These are phyloP conservation scores for Heimioporus punctisporus DNA, from an alignment of 1,284 basidiomycete species.

Conservation along the genomic window DNA sequence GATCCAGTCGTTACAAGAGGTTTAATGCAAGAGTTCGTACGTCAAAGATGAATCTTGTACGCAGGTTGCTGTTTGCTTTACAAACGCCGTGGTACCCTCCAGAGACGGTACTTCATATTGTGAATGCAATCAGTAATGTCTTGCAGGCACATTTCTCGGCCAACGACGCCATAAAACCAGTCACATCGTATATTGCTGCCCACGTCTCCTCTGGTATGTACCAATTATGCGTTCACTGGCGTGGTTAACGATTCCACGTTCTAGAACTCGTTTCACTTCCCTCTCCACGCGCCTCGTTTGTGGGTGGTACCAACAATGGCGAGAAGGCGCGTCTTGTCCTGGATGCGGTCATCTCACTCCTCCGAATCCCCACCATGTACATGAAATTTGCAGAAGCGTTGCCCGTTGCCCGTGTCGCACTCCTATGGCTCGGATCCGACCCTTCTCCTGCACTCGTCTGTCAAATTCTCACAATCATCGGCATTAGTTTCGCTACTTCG, in stretches of 20 bases:
- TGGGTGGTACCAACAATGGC: constrained; percentile 5
- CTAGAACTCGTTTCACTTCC: constrained; percentile 11
- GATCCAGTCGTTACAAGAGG: constrained; percentile 68
- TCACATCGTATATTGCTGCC: constrained; percentile 85
- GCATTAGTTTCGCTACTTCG: constrained; percentile 53
- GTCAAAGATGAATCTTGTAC: constrained; percentile 71
- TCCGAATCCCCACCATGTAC: constrained; percentile 56
- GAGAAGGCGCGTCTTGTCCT: constrained; percentile 67
- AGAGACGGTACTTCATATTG: constrained; percentile 54
- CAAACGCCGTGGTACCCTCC: constrained; percentile 75
- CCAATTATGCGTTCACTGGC: not conserved
- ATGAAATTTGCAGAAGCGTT: constrained; percentile 66
- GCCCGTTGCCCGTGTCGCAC: constrained; percentile 72
- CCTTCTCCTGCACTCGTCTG: constrained; percentile 62
- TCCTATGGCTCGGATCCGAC: constrained; percentile 72
- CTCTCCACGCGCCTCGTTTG: constrained; percentile 54
- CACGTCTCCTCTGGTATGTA: constrained; percentile 74
- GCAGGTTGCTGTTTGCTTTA: constrained; percentile 80
- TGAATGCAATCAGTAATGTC: constrained; percentile 60
- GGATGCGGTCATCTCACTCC: constrained; percentile 55
- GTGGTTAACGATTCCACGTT: not conserved
- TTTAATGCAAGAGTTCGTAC: constrained; percentile 78
- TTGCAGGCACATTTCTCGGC: constrained; percentile 65
- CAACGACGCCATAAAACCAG: constrained; percentile 79
- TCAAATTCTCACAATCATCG: constrained; percentile 62